phyloP scores from a whole-genome alignment of 129 eudicot species.

The Flaveria ramosissima region DNA sequence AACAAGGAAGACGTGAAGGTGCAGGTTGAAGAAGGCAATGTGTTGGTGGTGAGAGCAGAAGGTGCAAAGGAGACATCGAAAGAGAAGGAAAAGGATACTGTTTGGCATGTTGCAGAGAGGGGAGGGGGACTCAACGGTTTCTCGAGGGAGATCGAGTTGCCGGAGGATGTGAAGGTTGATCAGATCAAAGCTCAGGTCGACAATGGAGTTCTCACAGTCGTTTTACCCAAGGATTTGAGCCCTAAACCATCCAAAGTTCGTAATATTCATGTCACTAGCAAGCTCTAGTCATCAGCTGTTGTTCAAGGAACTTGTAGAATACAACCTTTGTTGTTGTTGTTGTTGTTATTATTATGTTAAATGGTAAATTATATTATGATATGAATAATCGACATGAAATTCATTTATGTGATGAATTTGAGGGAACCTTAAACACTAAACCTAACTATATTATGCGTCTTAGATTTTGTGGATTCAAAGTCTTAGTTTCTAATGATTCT shows the following conservation, averaged over 20 bases:
- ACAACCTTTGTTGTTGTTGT: neutral
- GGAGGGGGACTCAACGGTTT: constrained; percentile 48
- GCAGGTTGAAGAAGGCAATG: constrained; percentile 85
- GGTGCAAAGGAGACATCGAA: constrained; percentile 45
- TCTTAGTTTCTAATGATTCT: no score
- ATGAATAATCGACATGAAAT: neutral
- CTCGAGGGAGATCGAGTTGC: constrained; percentile 69
- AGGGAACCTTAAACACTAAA: neutral
- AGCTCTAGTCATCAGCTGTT: constrained; percentile 41
- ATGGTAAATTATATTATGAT: neutral
- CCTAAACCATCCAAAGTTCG: constrained; percentile 68
- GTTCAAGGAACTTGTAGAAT: neutral
- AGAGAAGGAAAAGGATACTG: constrained; percentile 52
- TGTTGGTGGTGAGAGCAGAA: constrained; percentile 60
- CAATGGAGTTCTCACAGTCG: constrained; percentile 74
- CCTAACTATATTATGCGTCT: no score
- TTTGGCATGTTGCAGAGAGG: constrained; percentile 91
- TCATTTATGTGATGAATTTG: neutral
- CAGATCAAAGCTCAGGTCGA: constrained; percentile 88
- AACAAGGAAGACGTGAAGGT: constrained; percentile 79
- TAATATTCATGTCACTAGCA: constrained; percentile 71
- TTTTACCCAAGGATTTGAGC: constrained; percentile 65
- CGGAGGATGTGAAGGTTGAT: constrained; percentile 76
- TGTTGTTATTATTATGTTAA: neutral
- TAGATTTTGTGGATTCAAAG: no score